Percentiles rank a stretch among this genome's conserved stretches.
Evolutionary conservation across 192 early-diverging fungal genomes (phyloP).

Genomic region (Coemansia asiatica): DNA sequence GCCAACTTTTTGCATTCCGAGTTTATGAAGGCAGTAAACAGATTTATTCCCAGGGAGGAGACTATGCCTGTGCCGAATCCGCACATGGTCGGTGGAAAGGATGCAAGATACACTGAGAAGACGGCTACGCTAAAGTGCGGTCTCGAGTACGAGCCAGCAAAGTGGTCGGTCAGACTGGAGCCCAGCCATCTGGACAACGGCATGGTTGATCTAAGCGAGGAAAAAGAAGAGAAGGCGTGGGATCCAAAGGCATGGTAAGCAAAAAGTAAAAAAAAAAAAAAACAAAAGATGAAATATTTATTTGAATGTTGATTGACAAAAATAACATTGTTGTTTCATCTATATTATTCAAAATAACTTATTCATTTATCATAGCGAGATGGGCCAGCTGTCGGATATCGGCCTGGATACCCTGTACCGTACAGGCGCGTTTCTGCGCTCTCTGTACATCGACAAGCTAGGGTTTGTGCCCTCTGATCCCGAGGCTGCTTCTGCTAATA

Average conservation of each 20-base stretch:
- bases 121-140: conserved; percentile 30
- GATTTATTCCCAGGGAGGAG: conserved; percentile 29
- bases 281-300: neutral
- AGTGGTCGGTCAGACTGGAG: conserved; percentile 31
- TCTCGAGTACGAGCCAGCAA: conserved; percentile 33
- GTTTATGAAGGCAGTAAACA: conserved; percentile 40
- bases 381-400: conserved; percentile 59
- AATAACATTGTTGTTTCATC: too few relatives aligned
- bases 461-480: conserved; percentile 22
- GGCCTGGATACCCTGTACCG: conserved; percentile 53
- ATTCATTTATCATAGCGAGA: conserved; percentile 16
- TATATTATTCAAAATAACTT: neutral
- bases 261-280: neutral
- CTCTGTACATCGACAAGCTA: conserved; percentile 56
- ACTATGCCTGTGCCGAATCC: conserved; percentile 25
- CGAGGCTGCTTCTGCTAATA: neutral
- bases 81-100: neutral
- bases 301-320: neutral
- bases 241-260: conserved; percentile 16
- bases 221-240: conserved; percentile 6
- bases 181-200: neutral
- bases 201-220: neutral
- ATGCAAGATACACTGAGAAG: conserved; percentile 13
- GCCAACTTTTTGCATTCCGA: conserved; percentile 35
- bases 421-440: conserved; percentile 48